Base-by-base conservation (phyloP, 2,329 filamentous ascomycete species). In the Phialophora verrucosa region DNA sequence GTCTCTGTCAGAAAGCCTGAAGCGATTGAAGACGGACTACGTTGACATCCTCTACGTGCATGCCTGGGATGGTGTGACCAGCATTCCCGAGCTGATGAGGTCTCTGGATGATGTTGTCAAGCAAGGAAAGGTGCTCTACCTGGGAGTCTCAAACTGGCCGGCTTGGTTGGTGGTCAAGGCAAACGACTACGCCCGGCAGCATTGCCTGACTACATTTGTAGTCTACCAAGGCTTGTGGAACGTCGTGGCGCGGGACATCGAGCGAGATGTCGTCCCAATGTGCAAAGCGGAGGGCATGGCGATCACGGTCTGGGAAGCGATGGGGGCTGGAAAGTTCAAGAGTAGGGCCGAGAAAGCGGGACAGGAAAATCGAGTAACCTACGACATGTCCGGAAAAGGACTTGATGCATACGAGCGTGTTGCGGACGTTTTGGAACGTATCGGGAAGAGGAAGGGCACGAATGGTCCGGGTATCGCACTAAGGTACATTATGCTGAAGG, bases 251-350 rank as follows among this genome's bases (percentile, higher is more conserved):
- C 85, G 90, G 32, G 90, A 92, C 75, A 85, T 90, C 59, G 88
- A 90, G 78, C 82, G 87, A 29, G 88, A 90, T n/a, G 87, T 90
- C 71, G 82, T 91, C 42, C 87, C 87, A 47, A 90, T 90, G 88
- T 81, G 78, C 42, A 80, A 81, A 49, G 80, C 82, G 23, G 86
- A 90, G 71, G 87, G 87, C 35, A 89, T 90, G 84, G 86, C 80
- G 0, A 75, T 88, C 10, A 83, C 82, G 0, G 85, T 85, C 0
- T 86, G 84, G 83, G 83, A 82, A 14, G 74, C 80, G 1, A 78
- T 88, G 14, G 84, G 84, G 47, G 78, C 81, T 62, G 84, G 84
- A 49, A 78, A 78, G 63, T 83, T 85, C 75, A 81, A 84, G 75
- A 78, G 79, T n/a, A 73, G 73, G 63, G 76, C 75, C 60, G 73